Conservation (phyloP, 768 basidiomycete genomes). For the Obba rivulosa region DNA sequence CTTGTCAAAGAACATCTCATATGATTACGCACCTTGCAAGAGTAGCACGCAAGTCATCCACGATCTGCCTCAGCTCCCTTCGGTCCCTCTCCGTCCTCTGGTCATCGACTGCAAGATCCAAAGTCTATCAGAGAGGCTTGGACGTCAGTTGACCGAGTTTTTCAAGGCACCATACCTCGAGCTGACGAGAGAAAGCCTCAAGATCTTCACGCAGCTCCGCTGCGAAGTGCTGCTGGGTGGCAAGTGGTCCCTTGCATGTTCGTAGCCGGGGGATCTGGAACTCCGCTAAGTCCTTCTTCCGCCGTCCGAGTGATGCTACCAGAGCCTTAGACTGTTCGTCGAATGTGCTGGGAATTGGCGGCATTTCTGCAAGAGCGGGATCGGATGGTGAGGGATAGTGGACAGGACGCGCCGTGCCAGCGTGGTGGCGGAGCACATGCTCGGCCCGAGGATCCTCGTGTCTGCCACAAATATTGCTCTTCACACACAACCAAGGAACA, state of each 20-base stretch:
- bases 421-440: too few species aligned
- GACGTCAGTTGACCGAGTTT: not conserved
- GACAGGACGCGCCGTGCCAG: too few species aligned
- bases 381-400: too few species aligned
- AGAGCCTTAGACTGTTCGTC: slow-evolving; percentile 45
- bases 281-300: slow-evolving; percentile 55
- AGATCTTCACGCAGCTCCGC: slow-evolving; percentile 77
- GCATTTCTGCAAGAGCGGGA: slow-evolving; percentile 34
- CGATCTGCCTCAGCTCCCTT: slow-evolving; percentile 41
- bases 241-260: slow-evolving; percentile 62
- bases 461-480: too few species aligned
- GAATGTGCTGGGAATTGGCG: slow-evolving; percentile 53
- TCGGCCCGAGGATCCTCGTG: too few species aligned
- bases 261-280: slow-evolving; percentile 75
- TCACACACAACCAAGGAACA: too few species aligned
- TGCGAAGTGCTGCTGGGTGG: slow-evolving; percentile 65
- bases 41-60: slow-evolving; percentile 40
- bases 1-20: slow-evolving; percentile 3
- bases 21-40: slow-evolving; percentile 45
- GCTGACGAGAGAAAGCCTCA: slow-evolving; percentile 49
- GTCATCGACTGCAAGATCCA: slow-evolving; percentile 72
- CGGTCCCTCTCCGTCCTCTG: slow-evolving; percentile 52
- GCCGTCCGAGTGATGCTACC: slow-evolving; percentile 48
- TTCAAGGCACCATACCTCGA: slow-evolving; percentile 50
- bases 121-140: slow-evolving; percentile 37